Base-by-base conservation (phyloP, 2,329 filamentous ascomycete genomes). In the Dactylellina haptotyla region DNA sequence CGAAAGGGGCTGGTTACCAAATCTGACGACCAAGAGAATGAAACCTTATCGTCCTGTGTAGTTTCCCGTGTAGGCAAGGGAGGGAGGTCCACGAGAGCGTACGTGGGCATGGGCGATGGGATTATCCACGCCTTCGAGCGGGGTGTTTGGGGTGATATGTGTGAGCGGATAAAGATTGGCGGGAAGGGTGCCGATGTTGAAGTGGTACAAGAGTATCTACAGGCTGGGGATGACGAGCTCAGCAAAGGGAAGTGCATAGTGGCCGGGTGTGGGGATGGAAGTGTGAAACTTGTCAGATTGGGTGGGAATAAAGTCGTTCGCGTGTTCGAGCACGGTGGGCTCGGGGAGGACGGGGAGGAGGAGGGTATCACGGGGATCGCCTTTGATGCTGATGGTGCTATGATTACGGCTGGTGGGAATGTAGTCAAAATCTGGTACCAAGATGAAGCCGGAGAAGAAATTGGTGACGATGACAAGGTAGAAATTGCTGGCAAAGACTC, bases 11-110 rank as follows among this genome's bases (percentile, higher is more conserved):
- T 97, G 4, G 83, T 98, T 45, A 90, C 93, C 2, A 90, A 90
- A 71, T 97, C 92, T 76, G 95, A 97, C 79, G 93, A 98, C 78
- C 95, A 98, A 80, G 95, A 96, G 78, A 93, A 97, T 76, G 92
- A 98, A 81, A 83, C 98, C 69, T 85, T 97, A n/a, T 91, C 90
- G 78, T 90, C 90, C 0, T 84, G 88, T 50, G 91, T 92, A 79
- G 88, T 98, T 16, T 86, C 89, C 0, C 93, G 93, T 0, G 88
- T 89, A 28, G 88, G 87, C 79, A 83, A 83, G 75, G 84, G 86
- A 73, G 79, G 85, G 95, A 2, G 81, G 95, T 1, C 91, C 93
- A 0, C 90, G 91, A 34, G 92, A 91, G 76, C 76, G 28, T 65
- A 78, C n/a, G 53, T 78, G 4, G 77, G 77, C 1, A 77, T 75